Evolutionary conservation across 495 filamentous ascomycete genomes (phyloP).

Genomic region (Podospora sp.): DNA sequence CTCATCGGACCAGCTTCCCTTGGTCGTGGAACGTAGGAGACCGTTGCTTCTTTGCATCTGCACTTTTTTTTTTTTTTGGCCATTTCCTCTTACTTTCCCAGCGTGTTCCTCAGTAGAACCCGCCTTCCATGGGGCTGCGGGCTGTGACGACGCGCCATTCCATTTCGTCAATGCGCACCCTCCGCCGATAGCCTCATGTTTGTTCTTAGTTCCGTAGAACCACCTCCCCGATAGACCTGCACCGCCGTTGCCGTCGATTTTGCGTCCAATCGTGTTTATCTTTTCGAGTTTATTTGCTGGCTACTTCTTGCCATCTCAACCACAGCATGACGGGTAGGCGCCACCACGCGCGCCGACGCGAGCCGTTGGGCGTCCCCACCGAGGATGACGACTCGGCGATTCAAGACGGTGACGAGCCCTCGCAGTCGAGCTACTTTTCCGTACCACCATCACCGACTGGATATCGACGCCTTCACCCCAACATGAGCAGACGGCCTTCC

Average conservation of each 20-base stretch:
- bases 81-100: background rate
- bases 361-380: slow-evolving; percentile 1
- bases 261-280: background rate
- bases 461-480: slow-evolving; percentile 28
- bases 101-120: background rate
- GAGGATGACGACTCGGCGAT: background rate
- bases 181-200: slow-evolving; percentile 3
- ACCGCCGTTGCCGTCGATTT: background rate
- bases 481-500: slow-evolving; percentile 35
- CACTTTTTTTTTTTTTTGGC: no score
- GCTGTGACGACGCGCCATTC: slow-evolving; percentile 4
- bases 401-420: slow-evolving; percentile 20
- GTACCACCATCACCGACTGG: slow-evolving; percentile 36
- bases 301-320: background rate
- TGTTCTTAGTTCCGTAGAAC: no score
- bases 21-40: slow-evolving; percentile 11
- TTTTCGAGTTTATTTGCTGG: background rate
- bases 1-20: slow-evolving; percentile 2
- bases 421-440: slow-evolving; percentile 29
- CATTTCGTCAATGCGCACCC: background rate
- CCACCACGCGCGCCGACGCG: slow-evolving; percentile 31
- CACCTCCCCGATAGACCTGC: slow-evolving; percentile 3
- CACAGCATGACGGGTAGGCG: slow-evolving; percentile 29
- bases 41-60: slow-evolving; percentile 5
- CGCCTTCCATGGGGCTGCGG: slow-evolving; percentile 2